Evolutionary conservation across 1,139 yeast genomes (phyloP), one percentile per base, ranked within the genome.

Genomic region (Pneumocystis jirovecii): DNA sequence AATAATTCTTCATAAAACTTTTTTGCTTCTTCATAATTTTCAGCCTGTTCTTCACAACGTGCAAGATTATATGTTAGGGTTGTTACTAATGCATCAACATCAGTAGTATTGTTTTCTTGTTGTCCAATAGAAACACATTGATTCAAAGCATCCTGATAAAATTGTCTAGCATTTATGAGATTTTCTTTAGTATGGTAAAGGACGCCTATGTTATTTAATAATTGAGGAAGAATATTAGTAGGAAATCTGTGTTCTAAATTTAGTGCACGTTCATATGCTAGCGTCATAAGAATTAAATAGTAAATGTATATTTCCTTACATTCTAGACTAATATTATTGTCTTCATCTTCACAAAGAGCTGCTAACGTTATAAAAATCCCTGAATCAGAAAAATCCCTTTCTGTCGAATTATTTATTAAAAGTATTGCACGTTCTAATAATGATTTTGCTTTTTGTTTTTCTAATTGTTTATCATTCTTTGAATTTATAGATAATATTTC

Each of bases 131-230:
- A 65, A 71, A 69, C 70, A 78, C 69, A 73, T 60, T 72, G 72
- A 10, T 74, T 74, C 44, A 79, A 73, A 0, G 93, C 89, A 63
- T 74, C 72, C 67, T 81, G 77, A 72, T 88, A 86, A 65, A 77
- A 76, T 15, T 78, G 74, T 45, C 76, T 75, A 0, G 87, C 83
- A 37, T 79, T 78, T 3, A 81, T 84, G 66, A 76, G 78, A 70
- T 86, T 83, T 61, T 84, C 85, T 69, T 82, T 84, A 68, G 85
- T 78, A 72, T 88, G 87, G 68, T 89, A 83, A 74, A 89, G 84
- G 10, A 89, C 96, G 61, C 96, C 98, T 70, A 90, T 79, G 71
- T 93, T 93, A 74, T 90, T 91, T 72, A 85, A 80, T 29, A 90
- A 78, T 70, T 86, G 89, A 66, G 85, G 78, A 1, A 91, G 88